Conservation (phyloP, 352 stramenopile species). For the Pythium aquatile region DNA sequence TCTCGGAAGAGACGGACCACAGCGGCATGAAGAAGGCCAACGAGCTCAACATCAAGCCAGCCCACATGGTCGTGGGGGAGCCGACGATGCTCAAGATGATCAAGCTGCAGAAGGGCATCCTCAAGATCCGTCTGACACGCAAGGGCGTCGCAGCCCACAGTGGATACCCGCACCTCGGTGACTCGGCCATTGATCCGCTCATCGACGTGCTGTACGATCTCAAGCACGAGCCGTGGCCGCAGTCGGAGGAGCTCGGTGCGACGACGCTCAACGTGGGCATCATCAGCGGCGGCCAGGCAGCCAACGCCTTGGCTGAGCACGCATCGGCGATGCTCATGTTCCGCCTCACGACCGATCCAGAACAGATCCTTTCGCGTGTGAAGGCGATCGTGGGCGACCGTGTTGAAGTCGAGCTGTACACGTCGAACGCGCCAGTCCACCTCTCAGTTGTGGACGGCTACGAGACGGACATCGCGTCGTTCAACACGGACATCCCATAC, state of each 20-base stretch:
- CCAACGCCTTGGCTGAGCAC: slow-evolving; percentile 81
- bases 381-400: slow-evolving; percentile 60
- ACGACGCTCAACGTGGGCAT: slow-evolving; percentile 87
- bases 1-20: slow-evolving; percentile 88
- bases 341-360: slow-evolving; percentile 68
- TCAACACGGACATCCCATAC: slow-evolving; percentile 90
- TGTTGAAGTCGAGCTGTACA: slow-evolving; percentile 78
- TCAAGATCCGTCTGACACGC: slow-evolving; percentile 77
- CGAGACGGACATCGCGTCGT: slow-evolving; percentile 80
- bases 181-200: slow-evolving; percentile 82
- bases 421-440: slow-evolving; percentile 76
- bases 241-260: slow-evolving; percentile 72
- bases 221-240: slow-evolving; percentile 75
- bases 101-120: slow-evolving; percentile 84
- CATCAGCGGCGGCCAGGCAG: slow-evolving; percentile 75
- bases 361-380: slow-evolving; percentile 67
- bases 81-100: slow-evolving; percentile 81
- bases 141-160: slow-evolving; percentile 80
- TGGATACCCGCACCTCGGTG: slow-evolving; percentile 79
- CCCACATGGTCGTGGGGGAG: slow-evolving; percentile 79
- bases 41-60: slow-evolving; percentile 63
- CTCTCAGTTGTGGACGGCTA: slow-evolving; percentile 84
- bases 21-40: slow-evolving; percentile 89
- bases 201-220: slow-evolving; percentile 83
- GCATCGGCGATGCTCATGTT: slow-evolving; percentile 90